These are phyloP conservation scores for Ustilago nuda DNA, from an alignment of 1,284 basidiomycete species.

Conservation along the genomic window DNA sequence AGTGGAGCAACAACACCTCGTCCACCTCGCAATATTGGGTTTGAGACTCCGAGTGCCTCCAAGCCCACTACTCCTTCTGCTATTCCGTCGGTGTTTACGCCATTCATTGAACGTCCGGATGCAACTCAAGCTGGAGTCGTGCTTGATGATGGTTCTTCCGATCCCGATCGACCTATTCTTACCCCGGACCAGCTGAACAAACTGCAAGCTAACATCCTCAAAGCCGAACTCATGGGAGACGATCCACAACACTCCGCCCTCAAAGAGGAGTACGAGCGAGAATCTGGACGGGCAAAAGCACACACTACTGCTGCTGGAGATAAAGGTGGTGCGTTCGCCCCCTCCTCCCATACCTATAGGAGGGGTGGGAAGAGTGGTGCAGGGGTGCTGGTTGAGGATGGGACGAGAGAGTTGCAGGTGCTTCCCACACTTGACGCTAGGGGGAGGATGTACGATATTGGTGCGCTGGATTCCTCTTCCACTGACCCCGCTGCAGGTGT, in stretches of 20 bases:
- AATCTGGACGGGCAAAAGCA: constrained; percentile 72
- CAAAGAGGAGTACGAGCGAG: constrained; percentile 84
- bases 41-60: constrained; percentile 32
- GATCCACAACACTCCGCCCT: constrained; percentile 78
- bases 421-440: constrained; percentile 88
- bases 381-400: constrained; percentile 27
- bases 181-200: constrained; percentile 80
- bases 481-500: constrained; percentile 52
- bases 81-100: constrained; percentile 55
- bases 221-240: constrained; percentile 83
- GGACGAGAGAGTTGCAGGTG: constrained; percentile 76
- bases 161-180: constrained; percentile 55
- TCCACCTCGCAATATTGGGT: constrained; percentile 39
- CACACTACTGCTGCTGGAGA: constrained; percentile 60
- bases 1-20: constrained; percentile 41
- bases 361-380: background rate
- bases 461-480: constrained; percentile 73
- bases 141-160: constrained; percentile 18
- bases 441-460: constrained; percentile 91
- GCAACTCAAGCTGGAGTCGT: constrained; percentile 14
- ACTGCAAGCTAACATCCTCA: constrained; percentile 89
- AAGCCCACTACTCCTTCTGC: constrained; percentile 47
- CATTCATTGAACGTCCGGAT: constrained; percentile 25
- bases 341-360: constrained; percentile 3
- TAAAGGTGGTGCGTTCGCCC: constrained; percentile 49